Evolutionary conservation across 441 rosid genomes (phyloP), one percentile per base, ranked within the genome.

Genomic region (Gossypium aridum): DNA sequence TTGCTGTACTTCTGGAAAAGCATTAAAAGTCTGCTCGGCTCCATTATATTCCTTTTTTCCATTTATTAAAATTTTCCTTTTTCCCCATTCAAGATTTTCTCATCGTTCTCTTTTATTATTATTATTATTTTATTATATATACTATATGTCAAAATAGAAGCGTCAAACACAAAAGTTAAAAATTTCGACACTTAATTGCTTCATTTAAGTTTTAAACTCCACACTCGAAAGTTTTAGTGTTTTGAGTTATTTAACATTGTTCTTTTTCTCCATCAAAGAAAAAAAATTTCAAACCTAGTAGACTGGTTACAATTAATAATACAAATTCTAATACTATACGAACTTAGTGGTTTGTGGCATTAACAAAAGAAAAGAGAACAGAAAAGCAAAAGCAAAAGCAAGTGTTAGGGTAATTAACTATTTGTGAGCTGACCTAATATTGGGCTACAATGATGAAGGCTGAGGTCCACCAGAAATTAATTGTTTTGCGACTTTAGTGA

Each of bases 391-490:
- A 76, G 72, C 59, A 39, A 73, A 26, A 26, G 28, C 28, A 26
- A 26, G 14, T 14, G 43, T n/a, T 7, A 10, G 12, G 23, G 17
- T 5, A 9, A 20, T 34, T 34, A 34, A 43, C 65, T 5, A 47
- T 28, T 67, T 1, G 19, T 3, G 34, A 59, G 60, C 23, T 67
- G 26, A 68, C 54, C 54, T 59, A 59, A 68, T 57, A 19, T 0
- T 55, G 20, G 14, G 49, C 17, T 14, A 19, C 45, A 70, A 10
- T 25, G 45, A 56, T 56, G 64, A 14, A 49, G 62, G 64, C 31
- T 31, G 26, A 72, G 16, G 77, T 60, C 77, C 77, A 34, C 65
- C n/a, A 49, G 14, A 10, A 20, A 9, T 45, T 7, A 17, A 54
- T 16, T 68, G 65, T 53, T 14, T 12, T n/a, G 12, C 13, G 6